A percentile compares a stretch with the other conserved stretches of the same genome.
phyloP scores from a whole-genome alignment of 139 green algal species.

The Chlorella vulgaris region DNA sequence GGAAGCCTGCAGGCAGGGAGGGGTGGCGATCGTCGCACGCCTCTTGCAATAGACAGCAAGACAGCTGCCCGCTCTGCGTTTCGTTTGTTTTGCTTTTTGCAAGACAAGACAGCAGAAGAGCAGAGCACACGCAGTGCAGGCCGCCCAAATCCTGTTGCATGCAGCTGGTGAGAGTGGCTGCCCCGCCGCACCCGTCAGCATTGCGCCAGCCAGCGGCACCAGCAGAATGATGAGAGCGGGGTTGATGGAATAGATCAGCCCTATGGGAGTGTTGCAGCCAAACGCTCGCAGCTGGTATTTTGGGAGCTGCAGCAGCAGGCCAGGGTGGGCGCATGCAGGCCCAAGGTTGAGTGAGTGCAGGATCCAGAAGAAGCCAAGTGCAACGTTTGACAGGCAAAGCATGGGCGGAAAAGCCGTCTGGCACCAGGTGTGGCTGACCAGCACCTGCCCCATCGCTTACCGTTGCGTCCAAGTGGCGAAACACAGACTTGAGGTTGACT shows the following conservation, averaged over 20 bases:
- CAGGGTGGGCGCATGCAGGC: not conserved
- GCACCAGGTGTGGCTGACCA: too few relatives aligned
- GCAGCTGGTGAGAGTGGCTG: too few relatives aligned
- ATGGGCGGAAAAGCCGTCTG: too few relatives aligned
- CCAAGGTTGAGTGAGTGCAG: not conserved
- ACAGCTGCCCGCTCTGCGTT: too few relatives aligned
- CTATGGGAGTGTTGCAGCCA: constrained; percentile 59
- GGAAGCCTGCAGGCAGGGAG: constrained; percentile 19
- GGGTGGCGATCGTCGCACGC: not conserved
- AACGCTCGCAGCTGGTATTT: constrained; percentile 54
- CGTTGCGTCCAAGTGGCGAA: constrained; percentile 66
- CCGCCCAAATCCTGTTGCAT: too few relatives aligned
- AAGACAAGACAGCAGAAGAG: too few relatives aligned
- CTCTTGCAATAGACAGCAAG: too few relatives aligned
- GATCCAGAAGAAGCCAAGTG: too few relatives aligned
- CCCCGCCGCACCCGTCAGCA: too few relatives aligned
- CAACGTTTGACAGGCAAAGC: too few relatives aligned
- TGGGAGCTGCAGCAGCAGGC: constrained; percentile 31
- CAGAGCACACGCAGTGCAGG: too few relatives aligned
- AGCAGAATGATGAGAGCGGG: constrained; percentile 53
- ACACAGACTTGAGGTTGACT: constrained; percentile 64
- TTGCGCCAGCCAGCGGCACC: constrained; percentile 30
- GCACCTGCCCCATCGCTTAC: not conserved
- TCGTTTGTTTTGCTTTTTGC: too few relatives aligned
- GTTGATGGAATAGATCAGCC: constrained; percentile 68